phyloP scores from a whole-genome alignment of 495 filamentous ascomycete genomes.

The Podospora bellae-mahoneyi region DNA sequence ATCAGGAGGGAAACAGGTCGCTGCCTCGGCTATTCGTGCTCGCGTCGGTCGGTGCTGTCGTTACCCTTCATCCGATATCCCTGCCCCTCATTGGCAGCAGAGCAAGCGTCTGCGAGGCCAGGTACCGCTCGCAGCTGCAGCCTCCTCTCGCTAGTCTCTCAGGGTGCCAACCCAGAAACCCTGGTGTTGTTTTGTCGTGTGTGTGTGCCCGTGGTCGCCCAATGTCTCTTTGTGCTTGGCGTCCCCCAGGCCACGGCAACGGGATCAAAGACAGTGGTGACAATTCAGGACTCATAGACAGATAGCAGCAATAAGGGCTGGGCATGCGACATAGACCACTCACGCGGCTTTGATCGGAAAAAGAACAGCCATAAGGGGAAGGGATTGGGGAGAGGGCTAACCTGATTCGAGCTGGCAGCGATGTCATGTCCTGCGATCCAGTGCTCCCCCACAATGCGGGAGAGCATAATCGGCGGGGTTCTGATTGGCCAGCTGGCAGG shows the following conservation, averaged over 20 bases:
- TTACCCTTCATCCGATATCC: constrained; percentile 14
- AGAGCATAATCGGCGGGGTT: constrained; percentile 25
- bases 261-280: not conserved
- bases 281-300: not conserved
- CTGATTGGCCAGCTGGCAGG: constrained; percentile 27
- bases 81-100: constrained; percentile 3
- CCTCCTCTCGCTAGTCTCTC: not conserved
- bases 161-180: not conserved
- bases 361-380: constrained; percentile 2
- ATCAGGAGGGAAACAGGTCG: constrained; percentile 2
- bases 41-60: constrained; percentile 7
- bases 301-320: not conserved
- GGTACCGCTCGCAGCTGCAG: constrained; percentile 2
- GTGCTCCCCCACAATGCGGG: constrained; percentile 32
- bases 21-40: constrained; percentile 14
- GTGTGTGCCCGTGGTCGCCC: not conserved
- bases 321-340: not conserved
- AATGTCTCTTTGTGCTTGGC: not conserved
- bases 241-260: not conserved
- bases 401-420: constrained; percentile 17
- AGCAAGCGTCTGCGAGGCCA: constrained; percentile 1
- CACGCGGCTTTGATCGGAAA: constrained; percentile 18
- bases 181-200: not conserved
- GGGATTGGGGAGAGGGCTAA: constrained; percentile 24
- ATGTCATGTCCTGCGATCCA: constrained; percentile 27